Evolutionary conservation across 1,284 basidiomycete species (phyloP).

Genomic region (Ganoderma sinense): DNA sequence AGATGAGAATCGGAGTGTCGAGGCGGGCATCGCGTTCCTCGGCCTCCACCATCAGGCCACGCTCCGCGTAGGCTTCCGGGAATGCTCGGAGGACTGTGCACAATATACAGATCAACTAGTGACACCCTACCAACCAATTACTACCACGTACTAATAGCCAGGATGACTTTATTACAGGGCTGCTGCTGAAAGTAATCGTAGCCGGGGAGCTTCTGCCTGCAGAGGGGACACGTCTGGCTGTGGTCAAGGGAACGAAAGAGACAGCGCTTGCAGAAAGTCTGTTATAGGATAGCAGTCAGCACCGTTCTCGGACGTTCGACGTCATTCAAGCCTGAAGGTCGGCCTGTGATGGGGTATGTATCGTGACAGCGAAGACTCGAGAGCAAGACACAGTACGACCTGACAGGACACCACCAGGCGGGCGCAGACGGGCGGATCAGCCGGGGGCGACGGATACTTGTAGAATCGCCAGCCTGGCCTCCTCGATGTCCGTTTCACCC

Average conservation of each 20-base stretch:
- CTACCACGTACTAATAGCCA: conserved; percentile 70
- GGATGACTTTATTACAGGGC: conserved; percentile 70
- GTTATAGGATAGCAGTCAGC: conserved; percentile 15
- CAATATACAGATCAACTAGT: not conserved
- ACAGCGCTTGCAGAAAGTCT: conserved; percentile 93
- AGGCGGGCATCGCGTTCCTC: conserved; percentile 83
- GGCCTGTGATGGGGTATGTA: not conserved
- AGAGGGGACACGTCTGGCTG: conserved; percentile 83
- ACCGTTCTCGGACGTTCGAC: not conserved
- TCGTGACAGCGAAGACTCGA: not conserved
- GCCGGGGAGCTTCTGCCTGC: conserved; percentile 78
- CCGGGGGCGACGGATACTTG: not conserved
- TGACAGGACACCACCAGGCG: not conserved
- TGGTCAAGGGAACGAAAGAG: conserved; percentile 92
- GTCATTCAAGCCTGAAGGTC: not conserved
- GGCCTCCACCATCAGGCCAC: conserved; percentile 67
- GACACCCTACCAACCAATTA: not conserved
- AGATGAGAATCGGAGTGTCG: conserved; percentile 92
- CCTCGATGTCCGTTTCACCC: not conserved
- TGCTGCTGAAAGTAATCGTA: conserved; percentile 87
- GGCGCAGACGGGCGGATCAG: not conserved
- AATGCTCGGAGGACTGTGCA: conserved; percentile 69
- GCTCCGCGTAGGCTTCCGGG: conserved; percentile 60
- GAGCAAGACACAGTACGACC: not conserved
- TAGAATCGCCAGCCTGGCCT: not conserved